These are phyloP conservation scores for Mycosarcoma maydis DNA, from an alignment of 1,284 basidiomycete species.

Conservation along the genomic window DNA sequence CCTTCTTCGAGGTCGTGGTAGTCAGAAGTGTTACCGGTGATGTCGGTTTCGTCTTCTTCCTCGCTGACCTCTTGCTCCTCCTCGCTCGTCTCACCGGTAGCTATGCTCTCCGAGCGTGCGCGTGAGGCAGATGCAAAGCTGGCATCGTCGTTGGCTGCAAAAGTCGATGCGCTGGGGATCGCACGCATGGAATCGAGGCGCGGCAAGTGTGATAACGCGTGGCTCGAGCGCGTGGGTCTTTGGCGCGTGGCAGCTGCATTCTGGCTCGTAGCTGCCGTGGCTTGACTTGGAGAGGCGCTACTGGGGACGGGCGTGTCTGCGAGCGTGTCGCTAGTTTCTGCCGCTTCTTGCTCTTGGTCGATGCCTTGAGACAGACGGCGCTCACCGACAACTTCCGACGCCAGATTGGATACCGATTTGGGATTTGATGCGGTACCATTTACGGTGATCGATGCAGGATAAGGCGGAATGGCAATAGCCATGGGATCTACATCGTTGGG, in stretches of 20 bases:
- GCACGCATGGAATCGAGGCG: slow-evolving; percentile 56
- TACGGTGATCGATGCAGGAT: slow-evolving; percentile 19
- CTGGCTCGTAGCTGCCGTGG: slow-evolving; percentile 3
- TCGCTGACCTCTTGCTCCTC: slow-evolving; percentile 49
- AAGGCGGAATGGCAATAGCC: slow-evolving; percentile 11
- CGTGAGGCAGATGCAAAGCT: slow-evolving; percentile 5
- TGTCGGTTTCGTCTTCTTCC: slow-evolving; percentile 36
- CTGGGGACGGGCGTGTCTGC: slow-evolving; percentile 8
- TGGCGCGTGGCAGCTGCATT: slow-evolving; percentile 15
- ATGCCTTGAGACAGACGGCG: slow-evolving; percentile 43
- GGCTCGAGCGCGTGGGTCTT: slow-evolving; percentile 20
- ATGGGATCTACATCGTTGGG: slow-evolving; percentile 26
- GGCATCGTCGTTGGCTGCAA: slow-evolving; percentile 3
- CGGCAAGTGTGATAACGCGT: slow-evolving; percentile 53
- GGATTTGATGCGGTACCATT: slow-evolving; percentile 12
- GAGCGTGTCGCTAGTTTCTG: slow-evolving; percentile 27
- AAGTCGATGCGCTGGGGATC: too few species aligned
- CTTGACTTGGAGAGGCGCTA: background rate
- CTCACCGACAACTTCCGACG: slow-evolving; percentile 9
- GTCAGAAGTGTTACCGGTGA: slow-evolving; percentile 33
- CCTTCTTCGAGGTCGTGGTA: slow-evolving; percentile 38
- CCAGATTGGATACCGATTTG: slow-evolving; percentile 4
- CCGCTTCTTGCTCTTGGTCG: slow-evolving; percentile 48
- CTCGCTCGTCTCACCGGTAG: slow-evolving; percentile 28
- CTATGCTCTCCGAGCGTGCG: slow-evolving; percentile 21